These are phyloP conservation scores for Aspergillus indologenus DNA, from an alignment of 495 filamentous ascomycete genomes.

Conservation along the genomic window DNA sequence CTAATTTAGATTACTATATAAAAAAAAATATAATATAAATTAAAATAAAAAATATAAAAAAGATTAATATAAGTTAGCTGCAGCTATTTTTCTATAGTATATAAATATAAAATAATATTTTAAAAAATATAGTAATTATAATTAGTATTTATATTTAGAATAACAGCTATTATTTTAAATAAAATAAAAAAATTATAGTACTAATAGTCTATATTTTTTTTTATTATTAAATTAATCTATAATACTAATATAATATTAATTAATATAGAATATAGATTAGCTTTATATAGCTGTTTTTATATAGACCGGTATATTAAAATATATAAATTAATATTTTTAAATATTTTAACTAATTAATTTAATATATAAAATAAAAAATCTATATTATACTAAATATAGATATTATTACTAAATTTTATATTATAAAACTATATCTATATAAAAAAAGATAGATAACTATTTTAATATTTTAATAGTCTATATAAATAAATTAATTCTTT, in stretches of 20 bases:
- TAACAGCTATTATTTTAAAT: too few relatives aligned
- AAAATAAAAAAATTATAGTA: too few relatives aligned
- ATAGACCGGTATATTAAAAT: not conserved
- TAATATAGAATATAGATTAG: not conserved
- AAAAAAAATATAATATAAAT: too few relatives aligned
- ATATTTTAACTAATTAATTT: not conserved
- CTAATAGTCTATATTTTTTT: too few relatives aligned
- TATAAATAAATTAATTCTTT: not conserved
- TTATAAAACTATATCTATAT: not conserved
- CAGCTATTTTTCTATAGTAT: too few relatives aligned
- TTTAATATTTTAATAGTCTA: too few relatives aligned
- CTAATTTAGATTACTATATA: too few relatives aligned
- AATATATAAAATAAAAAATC: not conserved
- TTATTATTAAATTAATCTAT: not conserved
- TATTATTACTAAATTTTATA: not conserved
- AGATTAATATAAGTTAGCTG: too few relatives aligned
- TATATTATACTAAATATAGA: not conserved
- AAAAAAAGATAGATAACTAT: not conserved
- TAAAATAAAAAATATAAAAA: too few relatives aligned
- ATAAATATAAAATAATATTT: too few relatives aligned
- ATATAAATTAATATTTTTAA: not conserved
- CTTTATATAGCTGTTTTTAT: not conserved
- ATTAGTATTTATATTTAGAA: too few relatives aligned
- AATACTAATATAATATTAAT: not conserved
- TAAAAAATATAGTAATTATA: not conserved